Evolutionary conservation across 164 flowering plant species (phyloP), one percentile per base, ranked within the genome.

Genomic region (Piper longum): DNA sequence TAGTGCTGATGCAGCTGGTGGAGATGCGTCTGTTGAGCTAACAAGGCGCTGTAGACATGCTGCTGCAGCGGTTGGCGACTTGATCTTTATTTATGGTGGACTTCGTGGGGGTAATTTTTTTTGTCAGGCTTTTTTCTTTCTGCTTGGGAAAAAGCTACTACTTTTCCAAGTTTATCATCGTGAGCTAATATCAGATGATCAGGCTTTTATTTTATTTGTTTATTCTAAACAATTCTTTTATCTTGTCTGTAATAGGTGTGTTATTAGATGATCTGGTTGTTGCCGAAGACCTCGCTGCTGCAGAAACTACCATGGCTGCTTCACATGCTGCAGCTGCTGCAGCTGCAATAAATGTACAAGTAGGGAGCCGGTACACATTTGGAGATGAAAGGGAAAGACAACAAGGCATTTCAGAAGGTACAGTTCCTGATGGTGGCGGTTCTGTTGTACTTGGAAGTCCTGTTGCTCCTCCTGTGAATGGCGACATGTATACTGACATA

Each of bases 31-130:
- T 61, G 97, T 89, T 72, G 96, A 95, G 77, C 71, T 95, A 72
- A 91, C 96, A 13, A 88, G 97, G 75, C 92, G 99, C 19, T 95
- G 97, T 74, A 84, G 99, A 73, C 99, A 95, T 82, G 97, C 99
- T 11, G 97, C 99, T 76, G 91, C 97, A 65, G 97, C 99, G 40
- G 83, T 95, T 66, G 97, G 97, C 62, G 99, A 95, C 64, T 75
- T 89, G 72, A 89, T 95, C 54, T 91, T 84, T 71, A 86, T 91
- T 52, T 95, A 91, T 80, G 99, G 99, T 61, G 99, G 99, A 72
- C 75, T 95, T 67, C 99, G 99, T 82, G 99, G 99, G 70, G 99
- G 99, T 95, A 79, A 79, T 18, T 61, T 16, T 16, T 5, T 42
- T 43, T 18, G 36, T 26, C 36, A 26, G 36, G 36, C 2, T 26